Evolutionary conservation across 176 grass and related monocot genomes (phyloP).

Genomic region (Zoysia japonica): DNA sequence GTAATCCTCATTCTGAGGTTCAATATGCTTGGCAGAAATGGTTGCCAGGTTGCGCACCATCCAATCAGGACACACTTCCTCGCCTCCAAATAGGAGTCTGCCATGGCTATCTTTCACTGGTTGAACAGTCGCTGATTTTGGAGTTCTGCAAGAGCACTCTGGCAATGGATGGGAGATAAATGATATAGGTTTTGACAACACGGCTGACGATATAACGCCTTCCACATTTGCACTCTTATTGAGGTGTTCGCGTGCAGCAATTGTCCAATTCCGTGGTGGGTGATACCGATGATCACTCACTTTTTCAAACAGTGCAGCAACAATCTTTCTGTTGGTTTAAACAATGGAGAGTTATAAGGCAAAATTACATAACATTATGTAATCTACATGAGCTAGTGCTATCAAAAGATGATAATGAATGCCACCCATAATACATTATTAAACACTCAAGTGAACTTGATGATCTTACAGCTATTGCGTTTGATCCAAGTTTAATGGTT

Average conservation of each 20-base stretch:
- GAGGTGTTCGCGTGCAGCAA: slow-evolving; percentile 65
- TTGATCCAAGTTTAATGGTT: slow-evolving; percentile 17
- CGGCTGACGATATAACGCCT: slow-evolving; percentile 51
- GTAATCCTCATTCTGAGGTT: slow-evolving; percentile 68
- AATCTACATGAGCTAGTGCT: slow-evolving; percentile 1
- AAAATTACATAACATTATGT: slow-evolving; percentile 25
- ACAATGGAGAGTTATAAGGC: neutral
- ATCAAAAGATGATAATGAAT: slow-evolving; percentile 3
- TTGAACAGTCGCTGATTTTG: slow-evolving; percentile 32
- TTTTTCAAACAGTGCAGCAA: slow-evolving; percentile 65
- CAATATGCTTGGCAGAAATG: slow-evolving; percentile 43
- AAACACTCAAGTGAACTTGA: slow-evolving; percentile 22
- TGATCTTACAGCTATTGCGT: slow-evolving; percentile 26
- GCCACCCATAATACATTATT: neutral
- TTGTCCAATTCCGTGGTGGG: slow-evolving; percentile 83
- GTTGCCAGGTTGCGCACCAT: slow-evolving; percentile 47
- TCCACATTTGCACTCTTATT: slow-evolving; percentile 65
- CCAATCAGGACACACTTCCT: slow-evolving; percentile 79
- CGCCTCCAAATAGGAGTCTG: slow-evolving; percentile 47
- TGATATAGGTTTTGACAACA: slow-evolving; percentile 67
- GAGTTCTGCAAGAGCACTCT: slow-evolving; percentile 73
- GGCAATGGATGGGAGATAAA: slow-evolving; percentile 82
- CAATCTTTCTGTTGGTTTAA: slow-evolving; percentile 66
- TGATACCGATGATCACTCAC: slow-evolving; percentile 75
- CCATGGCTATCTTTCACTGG: slow-evolving; percentile 42